Base-by-base conservation (phyloP, 768 basidiomycete species). In the Pleurotus giganteus region DNA sequence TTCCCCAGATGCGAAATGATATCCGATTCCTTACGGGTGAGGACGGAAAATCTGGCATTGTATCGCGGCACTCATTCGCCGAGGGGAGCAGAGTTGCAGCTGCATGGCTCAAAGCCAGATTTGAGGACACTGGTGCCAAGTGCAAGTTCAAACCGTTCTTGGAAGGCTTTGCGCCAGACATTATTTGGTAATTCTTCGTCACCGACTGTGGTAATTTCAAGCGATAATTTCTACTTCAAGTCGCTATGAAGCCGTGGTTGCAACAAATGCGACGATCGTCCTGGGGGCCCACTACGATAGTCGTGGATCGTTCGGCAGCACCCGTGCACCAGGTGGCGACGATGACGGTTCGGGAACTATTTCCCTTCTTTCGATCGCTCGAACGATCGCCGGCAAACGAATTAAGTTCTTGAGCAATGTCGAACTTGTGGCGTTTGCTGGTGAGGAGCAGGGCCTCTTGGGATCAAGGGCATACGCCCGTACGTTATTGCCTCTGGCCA, bases 251-350 rank as follows among this genome's bases (percentile, higher is more conserved):
- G 68, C 82, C 5, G 70, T 73, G n/a, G 73, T 71, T 41, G 73
- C 85, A 32, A 84, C 84, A 2, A 83, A 75, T 31, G 77, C 84
- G 24, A 85, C 77, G 1, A 82, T 94, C 39, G 74, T 97, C 45
- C 73, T 96, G 49, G 87, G 87, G 54, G 91, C 86, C 2, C 94
- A 96, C 67, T 97, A 95, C 64, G 93, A 97, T 65, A 91, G 89
- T 42, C 86, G 94, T 32, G 94, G 94, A 15, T 89, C 89, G 0
- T 96, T 93, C 65, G 94, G 94, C 9, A 83, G 74, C 58, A 77
- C 76, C 12, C 79, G 86, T 29, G 87, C 82, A 31, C 88, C 78
- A 23, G 81, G 74, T 46, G 83, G 63, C 37, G 69, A 82, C 52
- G 81, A 81, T 50, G 79, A 82, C 59, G 81, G 80, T 29, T 80